phyloP scores from a whole-genome alignment of 208 protist genomes.

The Paratrypanosoma confusum region DNA sequence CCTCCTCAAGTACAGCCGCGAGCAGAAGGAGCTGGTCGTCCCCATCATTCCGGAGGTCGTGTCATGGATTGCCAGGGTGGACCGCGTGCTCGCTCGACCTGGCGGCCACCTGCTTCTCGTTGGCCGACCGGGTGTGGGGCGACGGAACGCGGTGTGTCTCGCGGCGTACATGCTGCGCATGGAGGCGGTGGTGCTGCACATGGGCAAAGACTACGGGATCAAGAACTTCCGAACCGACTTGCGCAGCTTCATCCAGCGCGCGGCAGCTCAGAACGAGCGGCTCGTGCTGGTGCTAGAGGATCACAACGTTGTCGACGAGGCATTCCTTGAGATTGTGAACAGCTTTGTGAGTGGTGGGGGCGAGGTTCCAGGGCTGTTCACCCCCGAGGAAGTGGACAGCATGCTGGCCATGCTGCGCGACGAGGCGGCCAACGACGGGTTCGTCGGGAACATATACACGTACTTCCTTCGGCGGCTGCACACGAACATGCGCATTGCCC shows the following conservation, averaged over 20 bases:
- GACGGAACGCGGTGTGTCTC: conserved; percentile 73
- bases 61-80: conserved; percentile 81
- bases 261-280: conserved; percentile 73
- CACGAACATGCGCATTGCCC: conserved; percentile 87
- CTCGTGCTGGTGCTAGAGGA: conserved; percentile 95
- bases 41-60: conserved; percentile 90
- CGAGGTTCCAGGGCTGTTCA: conserved; percentile 93
- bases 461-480: conserved; percentile 84
- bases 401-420: conserved; percentile 88
- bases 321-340: conserved; percentile 96
- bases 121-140: conserved; percentile 84
- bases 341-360: conserved; percentile 85
- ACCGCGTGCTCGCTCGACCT: conserved; percentile 75
- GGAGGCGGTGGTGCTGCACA: conserved; percentile 80
- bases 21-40: conserved; percentile 88
- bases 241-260: conserved; percentile 62
- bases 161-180: conserved; percentile 80
- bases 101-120: conserved; percentile 89
- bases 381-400: conserved; percentile 92
- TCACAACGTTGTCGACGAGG: conserved; percentile 93
- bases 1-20: conserved; percentile 90
- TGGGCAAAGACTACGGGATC: conserved; percentile 82
- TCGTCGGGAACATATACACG: conserved; percentile 63
- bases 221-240: conserved; percentile 86
- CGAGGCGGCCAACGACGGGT: conserved; percentile 73